Conservation (phyloP, 2,329 filamentous ascomycete species). For the Neopestalotiopsis sp. region DNA sequence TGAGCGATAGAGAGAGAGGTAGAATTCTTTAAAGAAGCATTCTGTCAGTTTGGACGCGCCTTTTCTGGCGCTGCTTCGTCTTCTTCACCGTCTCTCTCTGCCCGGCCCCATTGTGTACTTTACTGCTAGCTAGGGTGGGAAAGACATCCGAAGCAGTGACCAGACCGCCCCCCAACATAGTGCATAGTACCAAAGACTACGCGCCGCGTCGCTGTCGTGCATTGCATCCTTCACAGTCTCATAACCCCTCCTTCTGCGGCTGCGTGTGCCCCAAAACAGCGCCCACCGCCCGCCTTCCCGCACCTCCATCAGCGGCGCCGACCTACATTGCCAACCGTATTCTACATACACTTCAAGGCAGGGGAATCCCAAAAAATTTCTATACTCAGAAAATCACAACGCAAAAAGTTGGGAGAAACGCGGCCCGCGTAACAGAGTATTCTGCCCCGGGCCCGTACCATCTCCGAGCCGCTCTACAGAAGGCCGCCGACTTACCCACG, state of each 20-base stretch:
- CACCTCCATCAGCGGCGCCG: slow-evolving; percentile 18
- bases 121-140: not conserved
- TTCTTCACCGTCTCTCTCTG: not conserved
- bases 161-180: not conserved
- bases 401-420: not conserved
- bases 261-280: slow-evolving; percentile 14
- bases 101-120: too few species aligned
- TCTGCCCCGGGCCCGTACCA: not conserved
- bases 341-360: not conserved
- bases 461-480: not conserved
- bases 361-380: not conserved
- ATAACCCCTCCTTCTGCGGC: slow-evolving; percentile 5
- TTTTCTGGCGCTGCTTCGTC: not conserved
- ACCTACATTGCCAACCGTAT: not conserved
- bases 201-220: slow-evolving; percentile 1
- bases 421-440: not conserved
- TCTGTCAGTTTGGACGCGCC: too few species aligned
- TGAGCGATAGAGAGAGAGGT: too few species aligned
- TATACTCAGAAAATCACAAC: not conserved
- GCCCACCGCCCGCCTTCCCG: slow-evolving; percentile 14
- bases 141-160: not conserved
- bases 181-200: too few species aligned
- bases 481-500: not conserved
- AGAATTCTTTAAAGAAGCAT: not conserved
- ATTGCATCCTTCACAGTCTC: slow-evolving; percentile 11